These are phyloP conservation scores for Pleoardoris graminearum DNA, from an alignment of 2,329 filamentous ascomycete species.

Conservation along the genomic window DNA sequence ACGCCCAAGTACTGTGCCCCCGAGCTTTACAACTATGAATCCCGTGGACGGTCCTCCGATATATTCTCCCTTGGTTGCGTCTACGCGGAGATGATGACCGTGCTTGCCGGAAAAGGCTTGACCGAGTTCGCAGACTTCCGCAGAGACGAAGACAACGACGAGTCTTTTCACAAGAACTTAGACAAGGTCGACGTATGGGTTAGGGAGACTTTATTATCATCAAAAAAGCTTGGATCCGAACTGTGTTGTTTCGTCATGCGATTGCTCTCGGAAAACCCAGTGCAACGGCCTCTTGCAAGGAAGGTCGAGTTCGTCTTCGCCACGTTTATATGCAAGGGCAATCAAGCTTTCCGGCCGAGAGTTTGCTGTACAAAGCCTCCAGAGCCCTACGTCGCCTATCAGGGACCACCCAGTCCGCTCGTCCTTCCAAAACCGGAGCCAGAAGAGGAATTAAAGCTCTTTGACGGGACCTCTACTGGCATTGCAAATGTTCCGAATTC, in stretches of 20 bases:
- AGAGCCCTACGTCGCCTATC: not conserved
- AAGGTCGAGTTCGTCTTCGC: constrained; percentile 15
- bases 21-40: constrained; percentile 16
- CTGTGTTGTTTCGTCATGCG: not conserved
- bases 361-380: not conserved
- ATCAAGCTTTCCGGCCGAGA: too few species aligned
- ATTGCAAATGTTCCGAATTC: too few species aligned
- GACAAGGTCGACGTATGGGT: constrained; percentile 1
- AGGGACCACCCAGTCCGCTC: not conserved
- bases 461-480: not conserved
- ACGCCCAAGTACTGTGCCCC: constrained; percentile 26
- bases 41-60: constrained; percentile 20
- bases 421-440: not conserved
- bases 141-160: constrained; percentile 1
- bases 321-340: too few species aligned
- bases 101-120: not conserved
- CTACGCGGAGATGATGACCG: constrained; percentile 1
- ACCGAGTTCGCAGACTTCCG: constrained; percentile 12
- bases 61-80: constrained; percentile 20
- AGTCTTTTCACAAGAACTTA: constrained; percentile 14
- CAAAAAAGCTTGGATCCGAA: too few species aligned
- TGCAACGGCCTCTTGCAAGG: not conserved
- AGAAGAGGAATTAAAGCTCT: not conserved
- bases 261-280: not conserved
- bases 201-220: not conserved